Base-by-base conservation (phyloP, 2,329 filamentous ascomycete species). In the Cladosporium sphaerospermum region DNA sequence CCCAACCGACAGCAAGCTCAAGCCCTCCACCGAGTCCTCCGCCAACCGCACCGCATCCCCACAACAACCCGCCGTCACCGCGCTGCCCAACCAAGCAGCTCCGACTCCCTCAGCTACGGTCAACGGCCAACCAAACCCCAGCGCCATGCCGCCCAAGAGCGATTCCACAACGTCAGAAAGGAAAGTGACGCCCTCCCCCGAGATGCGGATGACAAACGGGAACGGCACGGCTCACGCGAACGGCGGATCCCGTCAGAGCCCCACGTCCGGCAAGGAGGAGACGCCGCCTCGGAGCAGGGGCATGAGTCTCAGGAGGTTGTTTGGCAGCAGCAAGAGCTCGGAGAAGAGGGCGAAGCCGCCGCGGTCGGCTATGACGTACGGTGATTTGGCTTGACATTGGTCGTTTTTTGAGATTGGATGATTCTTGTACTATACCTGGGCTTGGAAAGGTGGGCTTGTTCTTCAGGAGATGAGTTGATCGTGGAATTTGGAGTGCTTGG, bases 361-460 rank as follows among this genome's bases (percentile, higher is more conserved):
- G 34, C 39, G 50, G 43, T 33, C 42, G 14, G 50, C 42, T 42
- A 53, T 53, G 50, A 46, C 44, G 13, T 53, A 53, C 41, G 50
- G 50, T 9, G 50, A 53, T 36, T 42, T 53, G 50, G 50, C 44
- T 40, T 53, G 50, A 51, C 44, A 6, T 6, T 41, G 11, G 13
- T 41, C 7, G 11, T 16, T 19, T 32, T 16, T 43, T 33, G 23
- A 7, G 3, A 3, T 28, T 28, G 23, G 23, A 28, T 28, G 23
- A 7, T 5, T 28, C 7, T 5, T 28, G 23, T 28, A 3, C 4
- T 28, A 28, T 28, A 28, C 23, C 23, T 28, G 7, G 23, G 23
- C 23, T 28, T 28, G 23, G 23, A 28, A 28, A 28, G 16, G 16
- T 18, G 16, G 16, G 16, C 16, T 18, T 18, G 16, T 18, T 18